phyloP scores from a whole-genome alignment of 176 grass and related monocot species.

The Avena insularis region DNA sequence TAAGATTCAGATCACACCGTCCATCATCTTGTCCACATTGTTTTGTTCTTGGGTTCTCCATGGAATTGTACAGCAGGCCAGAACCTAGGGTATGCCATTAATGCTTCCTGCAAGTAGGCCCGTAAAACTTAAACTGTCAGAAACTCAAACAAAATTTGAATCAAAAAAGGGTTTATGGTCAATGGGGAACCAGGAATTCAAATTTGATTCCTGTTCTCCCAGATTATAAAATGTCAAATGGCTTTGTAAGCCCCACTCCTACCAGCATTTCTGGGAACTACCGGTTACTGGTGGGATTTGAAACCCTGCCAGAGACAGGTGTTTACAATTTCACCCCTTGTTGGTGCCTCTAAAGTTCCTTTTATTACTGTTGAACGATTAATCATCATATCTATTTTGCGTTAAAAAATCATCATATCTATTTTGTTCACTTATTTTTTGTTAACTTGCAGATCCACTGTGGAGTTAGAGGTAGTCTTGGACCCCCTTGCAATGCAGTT shows the following conservation, averaged over 20 bases:
- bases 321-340: neutral
- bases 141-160: neutral
- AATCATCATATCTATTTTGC: conserved; percentile 9
- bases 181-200: neutral
- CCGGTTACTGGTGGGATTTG: neutral
- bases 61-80: neutral
- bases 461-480: conserved; percentile 80
- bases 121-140: neutral
- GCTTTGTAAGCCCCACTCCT: neutral
- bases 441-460: conserved; percentile 68
- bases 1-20: neutral
- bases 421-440: conserved; percentile 40
- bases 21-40: neutral
- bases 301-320: conserved; percentile 10
- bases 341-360: neutral
- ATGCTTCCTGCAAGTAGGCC: no score
- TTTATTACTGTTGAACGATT: neutral
- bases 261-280: conserved; percentile 22
- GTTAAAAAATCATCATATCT: conserved; percentile 1
- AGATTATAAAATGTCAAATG: conserved; percentile 5
- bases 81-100: neutral
- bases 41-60: neutral
- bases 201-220: neutral
- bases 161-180: neutral
- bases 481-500: conserved; percentile 93